phyloP scores from a whole-genome alignment of 352 stramenopile species.

The Phytophthora pistaciae region DNA sequence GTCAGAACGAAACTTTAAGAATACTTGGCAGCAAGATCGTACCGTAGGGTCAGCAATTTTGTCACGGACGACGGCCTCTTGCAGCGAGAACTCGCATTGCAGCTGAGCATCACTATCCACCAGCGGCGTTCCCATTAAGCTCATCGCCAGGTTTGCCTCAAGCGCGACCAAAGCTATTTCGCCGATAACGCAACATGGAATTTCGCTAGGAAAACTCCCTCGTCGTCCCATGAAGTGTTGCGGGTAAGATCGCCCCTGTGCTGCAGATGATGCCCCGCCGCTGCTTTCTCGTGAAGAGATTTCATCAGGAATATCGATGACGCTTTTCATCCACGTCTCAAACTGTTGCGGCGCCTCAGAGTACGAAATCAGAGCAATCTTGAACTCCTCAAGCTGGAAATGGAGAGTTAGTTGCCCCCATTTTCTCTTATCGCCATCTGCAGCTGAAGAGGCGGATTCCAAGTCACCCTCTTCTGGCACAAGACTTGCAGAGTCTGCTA shows the following conservation, averaged over 20 bases:
- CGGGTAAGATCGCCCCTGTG: slow-evolving; percentile 32
- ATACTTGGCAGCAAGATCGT: slow-evolving; percentile 12
- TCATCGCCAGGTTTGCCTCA: slow-evolving; percentile 27
- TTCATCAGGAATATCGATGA: slow-evolving; percentile 44
- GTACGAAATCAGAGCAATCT: slow-evolving; percentile 54
- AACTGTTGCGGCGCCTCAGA: slow-evolving; percentile 56
- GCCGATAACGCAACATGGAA: slow-evolving; percentile 47
- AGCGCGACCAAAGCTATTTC: slow-evolving; percentile 43
- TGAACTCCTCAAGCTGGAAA: slow-evolving; percentile 57
- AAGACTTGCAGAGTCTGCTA: slow-evolving; percentile 23
- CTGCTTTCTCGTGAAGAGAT: slow-evolving; percentile 46
- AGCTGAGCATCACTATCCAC: slow-evolving; percentile 17
- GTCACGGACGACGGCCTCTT: slow-evolving; percentile 48
- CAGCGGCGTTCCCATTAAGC: slow-evolving; percentile 13
- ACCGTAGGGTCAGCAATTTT: slow-evolving; percentile 61
- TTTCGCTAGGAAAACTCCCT: slow-evolving; percentile 39
- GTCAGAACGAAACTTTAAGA: slow-evolving; percentile 13
- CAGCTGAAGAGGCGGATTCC: not conserved
- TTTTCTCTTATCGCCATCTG: slow-evolving; percentile 4
- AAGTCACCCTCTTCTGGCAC: slow-evolving; percentile 10
- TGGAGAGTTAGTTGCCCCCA: slow-evolving; percentile 33
- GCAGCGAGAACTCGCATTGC: slow-evolving; percentile 56
- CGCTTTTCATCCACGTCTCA: slow-evolving; percentile 63
- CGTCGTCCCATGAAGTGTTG: slow-evolving; percentile 44
- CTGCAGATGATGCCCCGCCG: slow-evolving; percentile 31